Evolutionary conservation across 345 rosid species (phyloP).

Genomic region (Aquilaria malaccensis): DNA sequence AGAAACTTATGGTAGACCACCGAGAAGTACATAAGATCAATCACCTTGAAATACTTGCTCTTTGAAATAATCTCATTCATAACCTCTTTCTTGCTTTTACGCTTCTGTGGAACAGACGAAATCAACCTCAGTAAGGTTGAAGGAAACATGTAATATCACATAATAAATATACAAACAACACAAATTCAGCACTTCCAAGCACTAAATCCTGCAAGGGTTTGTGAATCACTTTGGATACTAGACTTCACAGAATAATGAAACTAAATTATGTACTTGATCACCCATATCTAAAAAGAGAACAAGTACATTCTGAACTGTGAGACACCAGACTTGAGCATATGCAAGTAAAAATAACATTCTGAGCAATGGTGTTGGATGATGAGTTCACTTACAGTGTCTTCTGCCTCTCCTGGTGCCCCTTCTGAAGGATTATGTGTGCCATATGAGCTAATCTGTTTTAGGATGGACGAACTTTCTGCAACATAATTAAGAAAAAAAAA

Average conservation of each 20-base stretch:
- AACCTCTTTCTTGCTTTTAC: conserved; percentile 79
- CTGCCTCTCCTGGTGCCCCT: conserved; percentile 27
- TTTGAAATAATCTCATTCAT: conserved; percentile 91
- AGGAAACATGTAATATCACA: neutral
- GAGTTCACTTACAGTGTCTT: conserved; percentile 45
- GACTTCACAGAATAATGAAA: neutral
- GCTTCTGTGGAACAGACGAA: conserved; percentile 43
- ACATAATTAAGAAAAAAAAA: conserved; percentile 10
- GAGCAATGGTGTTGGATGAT: neutral
- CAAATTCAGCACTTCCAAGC: too few species aligned
- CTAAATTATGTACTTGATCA: neutral
- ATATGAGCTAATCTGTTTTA: conserved; percentile 34
- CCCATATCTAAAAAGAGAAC: neutral
- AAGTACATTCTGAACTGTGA: neutral
- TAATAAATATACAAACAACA: neutral
- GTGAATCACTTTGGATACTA: neutral
- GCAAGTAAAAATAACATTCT: neutral
- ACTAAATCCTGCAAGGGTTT: neutral
- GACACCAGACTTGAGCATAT: neutral
- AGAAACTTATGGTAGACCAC: neutral
- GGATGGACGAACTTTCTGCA: conserved; percentile 25
- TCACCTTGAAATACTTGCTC: conserved; percentile 92
- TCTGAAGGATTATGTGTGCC: conserved; percentile 17
- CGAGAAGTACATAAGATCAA: conserved; percentile 6
- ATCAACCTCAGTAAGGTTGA: conserved; percentile 7